Percentiles rank a stretch among this genome's conserved stretches.
Evolutionary conservation across 495 filamentous ascomycete genomes (phyloP).

Genomic region (Sordaria brevicollis): DNA sequence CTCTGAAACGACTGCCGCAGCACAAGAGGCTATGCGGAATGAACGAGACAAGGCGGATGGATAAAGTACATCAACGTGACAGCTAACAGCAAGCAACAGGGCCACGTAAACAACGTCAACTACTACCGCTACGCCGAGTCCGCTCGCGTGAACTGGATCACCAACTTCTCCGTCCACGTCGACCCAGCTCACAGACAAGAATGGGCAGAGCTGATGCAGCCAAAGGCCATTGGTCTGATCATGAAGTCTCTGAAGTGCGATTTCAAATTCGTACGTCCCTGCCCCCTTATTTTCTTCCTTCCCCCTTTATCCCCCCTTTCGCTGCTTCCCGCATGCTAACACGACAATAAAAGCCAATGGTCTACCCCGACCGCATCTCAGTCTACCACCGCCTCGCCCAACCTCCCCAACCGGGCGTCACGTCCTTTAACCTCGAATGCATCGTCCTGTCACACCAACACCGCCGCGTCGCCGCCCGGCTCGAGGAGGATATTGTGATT

Average conservation of each 20-base stretch:
- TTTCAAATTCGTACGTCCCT: slow-evolving; percentile 73
- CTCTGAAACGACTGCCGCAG: neutral
- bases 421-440: slow-evolving; percentile 41
- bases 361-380: slow-evolving; percentile 74
- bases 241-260: slow-evolving; percentile 71
- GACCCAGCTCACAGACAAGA: slow-evolving; percentile 53
- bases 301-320: neutral
- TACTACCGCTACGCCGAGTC: slow-evolving; percentile 82
- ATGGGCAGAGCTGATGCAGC: slow-evolving; percentile 64
- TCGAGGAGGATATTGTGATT: slow-evolving; percentile 71
- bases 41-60: neutral
- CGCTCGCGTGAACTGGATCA: slow-evolving; percentile 72
- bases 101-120: slow-evolving; percentile 82
- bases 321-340: neutral
- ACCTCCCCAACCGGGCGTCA: slow-evolving; percentile 19
- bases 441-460: slow-evolving; percentile 70
- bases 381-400: slow-evolving; percentile 73
- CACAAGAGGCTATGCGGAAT: neutral
- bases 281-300: neutral
- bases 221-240: slow-evolving; percentile 63
- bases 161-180: slow-evolving; percentile 59
- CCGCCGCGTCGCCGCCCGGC: slow-evolving; percentile 65
- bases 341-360: slow-evolving; percentile 57
- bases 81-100: slow-evolving; percentile 19
- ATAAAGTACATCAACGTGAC: neutral